Base-by-base conservation (phyloP, 2,329 filamentous ascomycete genomes). In the Cordyceps tenuipes region DNA sequence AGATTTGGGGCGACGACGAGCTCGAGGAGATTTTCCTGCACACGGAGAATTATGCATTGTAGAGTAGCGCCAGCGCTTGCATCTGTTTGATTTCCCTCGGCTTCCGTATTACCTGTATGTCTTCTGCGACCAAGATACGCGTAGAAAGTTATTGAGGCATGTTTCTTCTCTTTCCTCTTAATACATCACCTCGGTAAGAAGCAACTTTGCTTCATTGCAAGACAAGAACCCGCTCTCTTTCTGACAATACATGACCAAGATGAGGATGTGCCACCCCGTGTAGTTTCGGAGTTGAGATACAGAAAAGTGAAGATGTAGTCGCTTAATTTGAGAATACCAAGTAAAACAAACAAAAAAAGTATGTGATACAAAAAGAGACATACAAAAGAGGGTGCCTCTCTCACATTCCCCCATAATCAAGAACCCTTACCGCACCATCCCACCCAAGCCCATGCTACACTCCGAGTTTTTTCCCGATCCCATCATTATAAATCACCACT, bases 11-110 rank as follows among this genome's bases (percentile, higher is more conserved):
- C 6, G 87, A 91, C 66, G 83, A 86, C 39, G 81, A 82, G 66
- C 82, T 88, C 51, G 92, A 97, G 70, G 93, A 97, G 80, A 89
- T 97, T 59, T 97, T 92, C 72, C 74, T 97, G 71, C 93, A 97
- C 76, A 90, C 92, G 3, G 93, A 97, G 79, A 97, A 97, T 72
- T 97, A 96, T 76, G 90, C 91, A 56, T 79, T 96, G 63, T 96
- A 73, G 80, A 52, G 1, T 36, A 36, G 12, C 4, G 21, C 39
- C 12, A 15, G 15, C 15, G 1, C 13, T 17, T 44, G 41, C 3
- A n/a, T 46, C 10, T 17, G 3, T 49, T 41, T n/a, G 23, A 34
- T 56, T 46, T 13, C 9, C 29, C 13, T 46, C 10, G 13, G 31
- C 15, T 54, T 17, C 15, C n/a, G 10, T 2, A 46, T 34, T 31